Evolutionary conservation across 2,329 filamentous ascomycete species (phyloP).

Genomic region (Aspergillus quadricinctus): DNA sequence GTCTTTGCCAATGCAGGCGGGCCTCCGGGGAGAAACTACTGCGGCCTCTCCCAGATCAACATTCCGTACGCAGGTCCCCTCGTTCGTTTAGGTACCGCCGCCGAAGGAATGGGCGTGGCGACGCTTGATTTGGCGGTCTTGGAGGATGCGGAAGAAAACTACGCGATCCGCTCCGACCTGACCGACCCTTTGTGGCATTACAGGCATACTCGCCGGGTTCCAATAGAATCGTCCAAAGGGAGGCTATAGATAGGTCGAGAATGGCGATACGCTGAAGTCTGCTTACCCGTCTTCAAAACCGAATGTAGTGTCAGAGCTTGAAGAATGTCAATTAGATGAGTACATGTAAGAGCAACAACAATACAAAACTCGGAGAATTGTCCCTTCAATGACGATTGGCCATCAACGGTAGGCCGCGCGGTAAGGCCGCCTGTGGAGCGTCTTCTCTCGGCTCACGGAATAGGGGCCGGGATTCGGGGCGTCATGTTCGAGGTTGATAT

Average conservation of each 20-base stretch:
- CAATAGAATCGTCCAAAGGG: background rate
- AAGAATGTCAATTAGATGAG: too few species aligned
- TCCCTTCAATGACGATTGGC: too few species aligned
- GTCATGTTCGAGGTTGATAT: too few species aligned
- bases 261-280: background rate
- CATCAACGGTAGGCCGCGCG: too few species aligned
- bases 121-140: conserved; percentile 45
- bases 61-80: conserved; percentile 50
- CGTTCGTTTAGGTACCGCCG: conserved; percentile 44
- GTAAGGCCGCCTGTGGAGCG: too few species aligned
- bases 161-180: conserved; percentile 28
- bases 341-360: too few species aligned
- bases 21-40: conserved; percentile 47
- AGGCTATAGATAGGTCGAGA: background rate
- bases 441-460: too few species aligned
- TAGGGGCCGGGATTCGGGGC: too few species aligned
- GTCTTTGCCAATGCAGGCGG: conserved; percentile 55
- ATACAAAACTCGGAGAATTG: too few species aligned
- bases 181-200: conserved; percentile 1
- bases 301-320: too few species aligned
- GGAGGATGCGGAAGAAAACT: conserved; percentile 44
- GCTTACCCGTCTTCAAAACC: background rate
- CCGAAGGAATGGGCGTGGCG: conserved; percentile 52
- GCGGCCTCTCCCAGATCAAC: conserved; percentile 50
- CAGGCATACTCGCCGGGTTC: conserved; percentile 1